Evolutionary conservation across 2,329 filamentous ascomycete species (phyloP).

Genomic region (Aspergillus tamarii): DNA sequence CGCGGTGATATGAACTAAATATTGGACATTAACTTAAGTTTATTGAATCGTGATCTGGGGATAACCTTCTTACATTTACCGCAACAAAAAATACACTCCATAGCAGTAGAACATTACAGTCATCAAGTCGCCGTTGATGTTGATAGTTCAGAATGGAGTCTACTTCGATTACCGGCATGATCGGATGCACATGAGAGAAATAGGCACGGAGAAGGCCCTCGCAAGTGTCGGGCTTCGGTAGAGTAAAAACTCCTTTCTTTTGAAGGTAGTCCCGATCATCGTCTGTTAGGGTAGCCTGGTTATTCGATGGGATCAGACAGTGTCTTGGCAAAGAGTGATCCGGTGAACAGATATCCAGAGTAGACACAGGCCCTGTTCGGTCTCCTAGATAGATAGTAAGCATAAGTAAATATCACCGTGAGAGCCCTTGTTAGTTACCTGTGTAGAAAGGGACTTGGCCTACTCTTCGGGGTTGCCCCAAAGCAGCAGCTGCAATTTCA

Average conservation of each 20-base stretch:
- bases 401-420: neutral
- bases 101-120: slow-evolving; percentile 41
- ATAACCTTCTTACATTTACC: slow-evolving; percentile 28
- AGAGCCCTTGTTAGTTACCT: neutral
- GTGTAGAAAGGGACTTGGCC: neutral
- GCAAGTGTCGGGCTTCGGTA: slow-evolving; percentile 33
- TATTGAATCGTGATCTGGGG: too few species aligned
- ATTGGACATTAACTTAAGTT: neutral
- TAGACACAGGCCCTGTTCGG: neutral
- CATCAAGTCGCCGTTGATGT: slow-evolving; percentile 27
- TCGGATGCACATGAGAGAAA: slow-evolving; percentile 43
- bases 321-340: neutral
- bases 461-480: neutral
- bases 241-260: slow-evolving; percentile 39
- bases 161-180: slow-evolving; percentile 41
- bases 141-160: slow-evolving; percentile 33
- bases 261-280: slow-evolving; percentile 28
- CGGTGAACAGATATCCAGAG: neutral
- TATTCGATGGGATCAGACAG: neutral
- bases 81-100: slow-evolving; percentile 46
- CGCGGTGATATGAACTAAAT: slow-evolving; percentile 29
- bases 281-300: neutral
- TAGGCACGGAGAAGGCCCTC: slow-evolving; percentile 40
- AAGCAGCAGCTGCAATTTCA: neutral
- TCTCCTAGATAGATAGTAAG: neutral